Evolutionary conservation across 805 yeast genomes (phyloP).

Genomic region (Candida coleopterorum): DNA sequence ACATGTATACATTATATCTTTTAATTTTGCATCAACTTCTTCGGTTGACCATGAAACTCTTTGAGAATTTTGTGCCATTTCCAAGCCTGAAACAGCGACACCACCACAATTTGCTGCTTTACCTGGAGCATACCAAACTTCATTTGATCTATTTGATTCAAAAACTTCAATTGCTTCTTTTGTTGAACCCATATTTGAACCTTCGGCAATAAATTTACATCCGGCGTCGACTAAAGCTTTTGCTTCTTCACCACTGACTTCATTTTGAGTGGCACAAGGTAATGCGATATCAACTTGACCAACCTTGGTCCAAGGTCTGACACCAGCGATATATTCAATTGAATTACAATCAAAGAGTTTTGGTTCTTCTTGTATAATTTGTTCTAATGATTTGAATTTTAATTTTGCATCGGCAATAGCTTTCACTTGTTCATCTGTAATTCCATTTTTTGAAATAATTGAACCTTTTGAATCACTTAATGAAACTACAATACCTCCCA

Average conservation of each 20-base stretch:
- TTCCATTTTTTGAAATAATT: slow-evolving; percentile 73
- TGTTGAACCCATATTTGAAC: slow-evolving; percentile 99
- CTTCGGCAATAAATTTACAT: slow-evolving; percentile 92
- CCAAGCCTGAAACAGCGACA: slow-evolving; percentile 97
- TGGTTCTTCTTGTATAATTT: slow-evolving; percentile 51
- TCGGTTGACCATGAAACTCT: slow-evolving; percentile 87
- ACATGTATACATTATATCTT: slow-evolving; percentile 89
- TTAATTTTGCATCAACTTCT: slow-evolving; percentile 87
- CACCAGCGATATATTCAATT: slow-evolving; percentile 84
- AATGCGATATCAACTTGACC: slow-evolving; percentile 92
- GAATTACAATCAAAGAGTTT: slow-evolving; percentile 50
- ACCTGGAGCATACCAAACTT: slow-evolving; percentile 98
- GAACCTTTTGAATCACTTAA: slow-evolving; percentile 94
- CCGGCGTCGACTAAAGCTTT: slow-evolving; percentile 90
- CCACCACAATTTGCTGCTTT: slow-evolving; percentile 99
- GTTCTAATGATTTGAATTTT: slow-evolving; percentile 70
- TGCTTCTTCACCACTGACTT: slow-evolving; percentile 96
- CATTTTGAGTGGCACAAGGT: slow-evolving; percentile 98
- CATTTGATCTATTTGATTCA: slow-evolving; percentile 69
- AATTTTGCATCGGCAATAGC: slow-evolving; percentile 75
- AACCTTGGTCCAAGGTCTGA: slow-evolving; percentile 93
- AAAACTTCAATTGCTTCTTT: slow-evolving; percentile 94
- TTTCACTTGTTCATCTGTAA: slow-evolving; percentile 74
- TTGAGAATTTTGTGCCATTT: slow-evolving; percentile 99
- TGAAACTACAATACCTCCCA: slow-evolving; percentile 93